Base-by-base conservation (phyloP, 805 yeast genomes). In the Saccharomycopsis fermentans region DNA sequence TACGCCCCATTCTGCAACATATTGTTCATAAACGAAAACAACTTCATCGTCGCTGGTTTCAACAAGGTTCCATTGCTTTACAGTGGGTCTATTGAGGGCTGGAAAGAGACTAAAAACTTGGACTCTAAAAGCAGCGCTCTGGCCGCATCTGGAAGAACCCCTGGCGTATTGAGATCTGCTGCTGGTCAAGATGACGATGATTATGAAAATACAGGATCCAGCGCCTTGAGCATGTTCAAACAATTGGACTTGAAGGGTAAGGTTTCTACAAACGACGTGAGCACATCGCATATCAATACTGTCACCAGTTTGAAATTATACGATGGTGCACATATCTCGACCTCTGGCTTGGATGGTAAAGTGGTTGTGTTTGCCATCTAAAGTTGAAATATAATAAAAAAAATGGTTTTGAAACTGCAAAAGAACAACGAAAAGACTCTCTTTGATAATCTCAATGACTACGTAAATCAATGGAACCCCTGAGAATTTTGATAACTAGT, bases 221-320 rank as follows among this genome's bases (percentile, higher is more conserved):
- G 85, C 63, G 95, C 95, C 6, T 80, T 94, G 71, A 87, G 87
- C 74, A 90, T 92, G 91, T 94, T 94, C 76, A 84, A 89, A 72
- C 96, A 92, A 72, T 76, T 94, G 79, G 99, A 94, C 73, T 80
- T 92, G 70, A 94, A 90, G 77, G 99, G 99, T 60, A 81, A 87
- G 59, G 81, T 81, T 55, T 76, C 72, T 58, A 70, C 70, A 34
- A 69, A 70, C 57, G 72, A 73, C 56, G 74, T 77, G 43, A 71
- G 78, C 35, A 90, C 96, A 16, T 81, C 88, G 60, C 98, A 94
- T 74, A 97, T 91, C 73, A 94, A 92, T 73, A 84, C 97, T 37
- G 86, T 94, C 69, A 81, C 86, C 57, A 79, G 82, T 55, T 71
- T 92, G 58, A 78, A 82, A 64, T 74, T 81, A 40, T 81, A 71